Evolutionary conservation across 768 basidiomycete genomes (phyloP).

Genomic region (Lactarius quietus): DNA sequence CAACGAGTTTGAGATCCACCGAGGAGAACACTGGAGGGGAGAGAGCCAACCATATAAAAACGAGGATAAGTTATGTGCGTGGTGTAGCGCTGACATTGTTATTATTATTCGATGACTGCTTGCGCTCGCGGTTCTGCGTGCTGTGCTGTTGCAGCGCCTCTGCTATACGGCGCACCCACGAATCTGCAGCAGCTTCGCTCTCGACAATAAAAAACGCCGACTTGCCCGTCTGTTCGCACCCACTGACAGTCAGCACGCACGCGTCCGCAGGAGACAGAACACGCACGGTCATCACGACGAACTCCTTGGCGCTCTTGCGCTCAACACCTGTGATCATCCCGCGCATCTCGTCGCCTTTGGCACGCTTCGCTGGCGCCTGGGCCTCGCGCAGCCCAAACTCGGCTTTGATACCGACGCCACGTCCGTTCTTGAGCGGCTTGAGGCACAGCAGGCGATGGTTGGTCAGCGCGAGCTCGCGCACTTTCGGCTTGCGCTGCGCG

Average conservation of each 20-base stretch:
- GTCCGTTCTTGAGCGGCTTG: conserved; percentile 42
- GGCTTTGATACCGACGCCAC: conserved; percentile 44
- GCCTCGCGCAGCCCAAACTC: conserved; percentile 44
- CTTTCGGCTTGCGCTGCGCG: conserved; percentile 46
- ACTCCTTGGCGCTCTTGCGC: conserved; percentile 53
- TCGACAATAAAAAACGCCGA: conserved; percentile 25
- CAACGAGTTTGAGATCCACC: neutral
- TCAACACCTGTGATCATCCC: conserved; percentile 46
- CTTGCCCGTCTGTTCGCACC: conserved; percentile 21
- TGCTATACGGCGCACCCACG: conserved; percentile 23
- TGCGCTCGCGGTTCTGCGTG: conserved; percentile 14
- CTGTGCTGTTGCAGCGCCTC: conserved; percentile 14
- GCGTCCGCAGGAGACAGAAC: neutral
- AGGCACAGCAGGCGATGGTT: conserved; percentile 54
- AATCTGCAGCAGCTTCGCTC: conserved; percentile 14
- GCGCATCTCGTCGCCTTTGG: conserved; percentile 29
- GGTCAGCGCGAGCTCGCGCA: conserved; percentile 55
- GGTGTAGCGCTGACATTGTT: conserved; percentile 17
- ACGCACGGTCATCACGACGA: conserved; percentile 59
- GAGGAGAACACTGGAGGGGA: neutral
- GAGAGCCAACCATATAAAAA: conserved; percentile 17
- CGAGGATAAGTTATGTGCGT: conserved; percentile 23
- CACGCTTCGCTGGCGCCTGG: conserved; percentile 39
- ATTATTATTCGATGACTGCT: conserved; percentile 2
- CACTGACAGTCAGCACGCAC: neutral